Conservation (phyloP, 192 early-diverging fungal species). For the Coemansia sp. region DNA sequence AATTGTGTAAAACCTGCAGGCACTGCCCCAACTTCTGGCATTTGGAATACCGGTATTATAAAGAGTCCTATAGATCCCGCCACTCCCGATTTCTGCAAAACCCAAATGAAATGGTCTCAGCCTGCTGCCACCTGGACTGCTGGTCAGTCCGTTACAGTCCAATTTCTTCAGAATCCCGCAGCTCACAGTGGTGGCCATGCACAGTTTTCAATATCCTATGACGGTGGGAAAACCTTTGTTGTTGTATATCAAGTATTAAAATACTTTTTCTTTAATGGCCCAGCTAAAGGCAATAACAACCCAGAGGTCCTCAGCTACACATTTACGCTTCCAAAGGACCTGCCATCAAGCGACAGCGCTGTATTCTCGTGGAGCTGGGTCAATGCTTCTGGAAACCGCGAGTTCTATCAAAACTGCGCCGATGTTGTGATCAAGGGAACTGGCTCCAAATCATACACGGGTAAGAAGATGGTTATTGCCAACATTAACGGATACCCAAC, state of each 20-base stretch:
- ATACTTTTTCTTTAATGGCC: constrained; percentile 33
- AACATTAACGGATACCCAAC: constrained; percentile 45
- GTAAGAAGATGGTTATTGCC: constrained; percentile 37
- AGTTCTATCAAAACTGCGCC: constrained; percentile 66
- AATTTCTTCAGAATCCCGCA: constrained; percentile 43
- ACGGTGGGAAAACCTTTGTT: constrained; percentile 57
- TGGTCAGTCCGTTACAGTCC: constrained; percentile 52
- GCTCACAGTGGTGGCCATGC: constrained; percentile 62
- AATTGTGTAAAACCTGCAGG: no score
- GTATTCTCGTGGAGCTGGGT: constrained; percentile 71
- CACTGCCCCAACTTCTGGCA: no score
- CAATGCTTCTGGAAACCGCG: constrained; percentile 68
- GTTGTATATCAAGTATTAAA: constrained; percentile 47
- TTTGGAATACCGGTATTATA: no score
- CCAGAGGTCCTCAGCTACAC: constrained; percentile 25
- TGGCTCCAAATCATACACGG: constrained; percentile 31
- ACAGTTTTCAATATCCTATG: constrained; percentile 61
- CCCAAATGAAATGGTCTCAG: constrained; percentile 29
- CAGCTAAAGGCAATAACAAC: constrained; percentile 16
- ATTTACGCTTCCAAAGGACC: constrained; percentile 54
- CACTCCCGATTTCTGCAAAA: constrained; percentile 23
- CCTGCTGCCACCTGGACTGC: constrained; percentile 41
- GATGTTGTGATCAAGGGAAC: constrained; percentile 29
- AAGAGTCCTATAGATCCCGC: no score
- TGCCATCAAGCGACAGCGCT: constrained; percentile 47